Base-by-base conservation (phyloP, 257 asterid genomes). In the Gentiana dahurica region DNA sequence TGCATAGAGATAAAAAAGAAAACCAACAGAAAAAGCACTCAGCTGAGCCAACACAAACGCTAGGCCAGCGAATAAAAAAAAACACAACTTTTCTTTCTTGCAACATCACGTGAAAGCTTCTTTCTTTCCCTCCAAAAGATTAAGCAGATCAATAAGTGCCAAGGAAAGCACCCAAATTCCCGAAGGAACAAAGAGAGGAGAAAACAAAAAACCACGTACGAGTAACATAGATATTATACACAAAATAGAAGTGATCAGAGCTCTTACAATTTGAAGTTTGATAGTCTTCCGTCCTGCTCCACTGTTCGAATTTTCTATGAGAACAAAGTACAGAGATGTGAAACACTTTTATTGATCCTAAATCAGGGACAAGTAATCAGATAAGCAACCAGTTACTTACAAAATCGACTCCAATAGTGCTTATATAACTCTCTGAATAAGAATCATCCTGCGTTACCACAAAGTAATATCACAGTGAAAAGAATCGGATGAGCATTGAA, bases 381-480 rank as follows among this genome's bases (percentile, higher is more conserved):
- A 41, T 12, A 32, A 36, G 3, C 54, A 9, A 53, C 9, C 6
- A 57, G 60, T 66, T 53, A 67, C 88, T 78, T 71, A 81, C 77
- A 57, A 71, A 78, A 66, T 81, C 84, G 53, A 80, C 85, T 61
- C 84, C 88, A 58, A 81, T 77, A 67, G 88, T 81, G 78, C 88
- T 78, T 49, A 81, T 78, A 55, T 81, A 78, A 62, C 88, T 81
- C 61, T 81, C 88, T 51, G 78, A 66, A 65, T 81, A 81, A 10
- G 85, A 73, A 65, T 81, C 88, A 53, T 81, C 88, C 85, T 81
- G 70, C 60, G 48, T 52, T 53, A 12, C 32, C 60, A 38, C 35
- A 61, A 35, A 64, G 36, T 33, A 58, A 36, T 39, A 11, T 58
- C 36, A 54, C 15, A n/a, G 44, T 37, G 6, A 53, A 53, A 53